These are phyloP conservation scores for Rhododendron mucronatum DNA, from an alignment of 148 eudicot species.

Conservation along the genomic window DNA sequence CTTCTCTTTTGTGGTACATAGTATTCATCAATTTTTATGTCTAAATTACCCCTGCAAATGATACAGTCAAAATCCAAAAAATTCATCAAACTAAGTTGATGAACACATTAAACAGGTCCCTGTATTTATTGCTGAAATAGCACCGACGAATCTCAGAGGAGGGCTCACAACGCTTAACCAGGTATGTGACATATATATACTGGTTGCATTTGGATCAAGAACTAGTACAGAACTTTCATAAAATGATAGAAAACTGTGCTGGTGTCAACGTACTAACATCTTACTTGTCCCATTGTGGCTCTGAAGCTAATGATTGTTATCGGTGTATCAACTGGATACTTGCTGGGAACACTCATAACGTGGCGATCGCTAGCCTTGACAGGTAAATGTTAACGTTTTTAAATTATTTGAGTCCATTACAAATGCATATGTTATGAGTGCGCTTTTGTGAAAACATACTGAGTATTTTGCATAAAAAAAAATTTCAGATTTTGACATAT, in stretches of 20 bases:
- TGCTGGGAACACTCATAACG: slow-evolving; percentile 56
- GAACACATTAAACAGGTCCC: slow-evolving; percentile 46
- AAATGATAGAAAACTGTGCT: no score
- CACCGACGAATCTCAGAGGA: slow-evolving; percentile 83
- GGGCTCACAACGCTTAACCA: slow-evolving; percentile 79
- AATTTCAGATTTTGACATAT: neutral
- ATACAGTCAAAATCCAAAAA: neutral
- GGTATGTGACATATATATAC: slow-evolving; percentile 18
- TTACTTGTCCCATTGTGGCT: no score
- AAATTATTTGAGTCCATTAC: neutral
- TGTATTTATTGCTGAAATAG: slow-evolving; percentile 71
- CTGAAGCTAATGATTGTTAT: slow-evolving; percentile 61
- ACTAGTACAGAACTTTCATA: no score
- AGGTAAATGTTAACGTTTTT: slow-evolving; percentile 26
- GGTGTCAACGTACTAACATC: no score
- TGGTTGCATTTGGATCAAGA: no score
- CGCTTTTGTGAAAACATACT: no score
- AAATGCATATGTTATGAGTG: no score
- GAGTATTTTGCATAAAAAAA: neutral
- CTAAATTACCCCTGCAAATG: no score
- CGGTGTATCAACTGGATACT: slow-evolving; percentile 53
- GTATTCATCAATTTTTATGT: neutral
- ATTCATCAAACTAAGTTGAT: neutral
- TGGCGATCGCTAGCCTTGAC: slow-evolving; percentile 71
- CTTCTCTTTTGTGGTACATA: slow-evolving; percentile 65